A percentile compares a stretch with the other conserved stretches of the same genome.
These are phyloP conservation scores for Volutella citrinella DNA, from an alignment of 2,329 filamentous ascomycete species.

Conservation along the genomic window DNA sequence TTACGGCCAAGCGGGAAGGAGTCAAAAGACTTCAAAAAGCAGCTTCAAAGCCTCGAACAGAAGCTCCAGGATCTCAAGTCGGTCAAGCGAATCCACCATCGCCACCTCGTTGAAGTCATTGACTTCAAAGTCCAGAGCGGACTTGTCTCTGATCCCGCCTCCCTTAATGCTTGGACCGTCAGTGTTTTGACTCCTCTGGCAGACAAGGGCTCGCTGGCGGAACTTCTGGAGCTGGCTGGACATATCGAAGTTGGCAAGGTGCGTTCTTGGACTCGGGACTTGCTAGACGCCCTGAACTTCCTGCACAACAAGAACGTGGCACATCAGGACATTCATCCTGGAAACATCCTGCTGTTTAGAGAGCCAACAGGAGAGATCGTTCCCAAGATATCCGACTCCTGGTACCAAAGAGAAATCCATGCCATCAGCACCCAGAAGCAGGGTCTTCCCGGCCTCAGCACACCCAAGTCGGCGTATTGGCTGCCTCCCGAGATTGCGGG, in stretches of 20 bases:
- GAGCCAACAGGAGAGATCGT: conserved; percentile 65
- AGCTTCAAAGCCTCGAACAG: conserved; percentile 72
- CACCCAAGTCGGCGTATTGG: conserved; percentile 79
- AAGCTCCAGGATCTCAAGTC: conserved; percentile 72
- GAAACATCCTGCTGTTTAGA: conserved; percentile 75
- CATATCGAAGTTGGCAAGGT: conserved; percentile 71
- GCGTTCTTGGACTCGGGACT: conserved; percentile 85
- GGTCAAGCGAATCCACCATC: conserved; percentile 70
- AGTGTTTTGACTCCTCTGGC: conserved; percentile 74
- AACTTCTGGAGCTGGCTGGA: conserved; percentile 77
- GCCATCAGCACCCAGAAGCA: conserved; percentile 53
- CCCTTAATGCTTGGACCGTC: conserved; percentile 61
- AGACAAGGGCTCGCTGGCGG: conserved; percentile 77
- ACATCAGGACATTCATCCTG: conserved; percentile 78
- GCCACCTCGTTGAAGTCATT: conserved; percentile 73
- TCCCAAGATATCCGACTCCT: conserved; percentile 72
- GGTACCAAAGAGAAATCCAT: conserved; percentile 68
- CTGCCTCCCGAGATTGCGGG: conserved; percentile 71
- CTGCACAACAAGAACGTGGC: conserved; percentile 81
- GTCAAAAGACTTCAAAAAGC: conserved; percentile 65
- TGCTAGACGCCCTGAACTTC: conserved; percentile 84
- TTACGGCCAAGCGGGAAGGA: conserved; percentile 58
- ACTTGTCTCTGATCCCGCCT: conserved; percentile 36
- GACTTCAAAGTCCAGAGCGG: conserved; percentile 74
- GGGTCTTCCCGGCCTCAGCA: conserved; percentile 50